These are phyloP conservation scores for Berkeleyomyces rouxiae DNA, from an alignment of 2,329 filamentous ascomycete genomes.

Conservation along the genomic window DNA sequence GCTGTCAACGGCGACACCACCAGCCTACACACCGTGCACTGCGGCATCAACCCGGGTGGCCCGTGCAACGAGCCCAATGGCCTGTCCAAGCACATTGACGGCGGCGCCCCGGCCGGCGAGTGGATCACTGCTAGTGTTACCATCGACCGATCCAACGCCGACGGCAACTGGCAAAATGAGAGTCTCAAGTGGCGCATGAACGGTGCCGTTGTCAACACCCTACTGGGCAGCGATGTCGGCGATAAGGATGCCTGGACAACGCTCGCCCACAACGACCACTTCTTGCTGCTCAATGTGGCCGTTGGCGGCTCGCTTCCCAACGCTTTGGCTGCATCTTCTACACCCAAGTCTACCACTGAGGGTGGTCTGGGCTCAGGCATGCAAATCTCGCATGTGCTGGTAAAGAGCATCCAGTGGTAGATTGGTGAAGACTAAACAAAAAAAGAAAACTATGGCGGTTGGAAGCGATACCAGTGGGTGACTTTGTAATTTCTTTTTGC, in stretches of 20 bases:
- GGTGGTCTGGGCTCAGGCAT: slow-evolving; percentile 21
- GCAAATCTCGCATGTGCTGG: slow-evolving; percentile 25
- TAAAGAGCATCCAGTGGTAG: not conserved
- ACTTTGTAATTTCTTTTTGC: no score
- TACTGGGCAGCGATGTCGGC: slow-evolving; percentile 19
- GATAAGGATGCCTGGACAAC: slow-evolving; percentile 19
- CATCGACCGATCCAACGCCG: slow-evolving; percentile 20
- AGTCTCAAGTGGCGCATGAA: slow-evolving; percentile 23
- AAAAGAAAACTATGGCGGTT: no score
- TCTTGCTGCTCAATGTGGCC: slow-evolving; percentile 26
- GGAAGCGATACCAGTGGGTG: no score
- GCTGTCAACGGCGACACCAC: slow-evolving; percentile 23
- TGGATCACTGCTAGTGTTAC: slow-evolving; percentile 22
- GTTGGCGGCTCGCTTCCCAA: slow-evolving; percentile 25
- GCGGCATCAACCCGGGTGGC: slow-evolving; percentile 24
- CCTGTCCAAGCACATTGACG: slow-evolving; percentile 15
- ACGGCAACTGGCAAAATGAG: slow-evolving; percentile 18
- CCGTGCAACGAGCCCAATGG: slow-evolving; percentile 27
- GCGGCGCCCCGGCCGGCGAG: slow-evolving; percentile 17
- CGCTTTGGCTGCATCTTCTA: slow-evolving; percentile 20
- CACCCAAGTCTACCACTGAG: slow-evolving; percentile 21
- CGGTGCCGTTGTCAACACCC: slow-evolving; percentile 17
- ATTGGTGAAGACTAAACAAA: no score
- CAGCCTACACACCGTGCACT: slow-evolving; percentile 26
- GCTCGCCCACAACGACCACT: slow-evolving; percentile 20